Conservation (phyloP, 208 protist species). For the Acanthamoeba quina region DNA sequence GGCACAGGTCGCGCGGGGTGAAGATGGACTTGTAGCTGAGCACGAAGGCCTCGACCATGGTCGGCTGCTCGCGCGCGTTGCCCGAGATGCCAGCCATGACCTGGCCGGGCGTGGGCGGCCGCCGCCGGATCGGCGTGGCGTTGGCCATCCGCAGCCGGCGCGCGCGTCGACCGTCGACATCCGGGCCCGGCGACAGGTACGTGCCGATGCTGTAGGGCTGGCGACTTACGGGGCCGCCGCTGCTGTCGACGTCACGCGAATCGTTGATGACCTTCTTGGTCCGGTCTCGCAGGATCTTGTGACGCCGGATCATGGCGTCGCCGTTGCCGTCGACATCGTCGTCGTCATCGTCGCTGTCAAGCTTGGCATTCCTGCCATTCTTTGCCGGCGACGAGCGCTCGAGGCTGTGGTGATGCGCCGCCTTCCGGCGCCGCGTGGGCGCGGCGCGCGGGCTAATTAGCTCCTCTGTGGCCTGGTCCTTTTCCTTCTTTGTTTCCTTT, state of each 20-base stretch:
- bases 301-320: not conserved
- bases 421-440: not conserved
- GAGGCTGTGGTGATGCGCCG: not conserved
- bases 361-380: not conserved
- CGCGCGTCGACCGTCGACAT: not conserved
- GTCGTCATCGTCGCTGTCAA: not conserved
- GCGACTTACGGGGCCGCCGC: not conserved
- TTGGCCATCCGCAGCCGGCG: not conserved
- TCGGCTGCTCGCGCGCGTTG: not conserved
- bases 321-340: not conserved
- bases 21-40: not conserved
- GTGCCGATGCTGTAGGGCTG: not conserved
- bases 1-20: not conserved
- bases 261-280: not conserved
- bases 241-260: no score
- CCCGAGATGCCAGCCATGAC: not conserved
- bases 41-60: not conserved
- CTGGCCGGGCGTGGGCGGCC: not conserved
- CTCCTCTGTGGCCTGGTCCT: no score
- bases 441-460: no score
- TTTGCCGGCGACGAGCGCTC: not conserved
- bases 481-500: no score
- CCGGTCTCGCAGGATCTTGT: not conserved
- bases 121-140: not conserved
- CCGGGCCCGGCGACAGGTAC: not conserved